Conservation (phyloP, 73 alveolate genomes). For the Symbiodinium pilosum region DNA sequence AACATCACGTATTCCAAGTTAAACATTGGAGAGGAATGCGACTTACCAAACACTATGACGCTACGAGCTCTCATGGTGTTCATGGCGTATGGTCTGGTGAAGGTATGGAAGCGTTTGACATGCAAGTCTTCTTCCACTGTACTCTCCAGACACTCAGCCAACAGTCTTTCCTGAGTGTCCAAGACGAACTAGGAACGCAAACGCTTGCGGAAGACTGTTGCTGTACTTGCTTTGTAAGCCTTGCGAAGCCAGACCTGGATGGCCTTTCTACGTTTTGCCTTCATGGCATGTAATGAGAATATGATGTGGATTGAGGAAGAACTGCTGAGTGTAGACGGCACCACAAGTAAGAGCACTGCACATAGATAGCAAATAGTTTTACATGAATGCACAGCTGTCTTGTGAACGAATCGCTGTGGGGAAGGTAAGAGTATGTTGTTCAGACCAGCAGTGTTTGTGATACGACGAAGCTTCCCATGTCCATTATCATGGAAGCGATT, state of each 20-base stretch:
- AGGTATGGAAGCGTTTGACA: constrained; percentile 16
- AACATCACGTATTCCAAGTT: constrained; percentile 2
- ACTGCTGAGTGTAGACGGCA: constrained; percentile 19
- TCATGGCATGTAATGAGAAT: constrained; percentile 31
- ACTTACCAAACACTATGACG: constrained; percentile 13
- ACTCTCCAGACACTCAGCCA: constrained; percentile 12
- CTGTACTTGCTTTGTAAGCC: background rate
- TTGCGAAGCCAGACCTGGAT: background rate
- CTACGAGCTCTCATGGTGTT: constrained; percentile 22
- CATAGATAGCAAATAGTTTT: background rate
- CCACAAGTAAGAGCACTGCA: background rate
- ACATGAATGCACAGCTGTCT: constrained; percentile 26
- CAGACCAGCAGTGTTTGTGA: background rate
- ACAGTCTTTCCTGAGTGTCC: constrained; percentile 10
- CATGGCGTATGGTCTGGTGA: constrained; percentile 16
- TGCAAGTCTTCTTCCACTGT: constrained; percentile 16
- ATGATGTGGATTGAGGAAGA: constrained; percentile 16
- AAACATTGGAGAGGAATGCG: background rate
- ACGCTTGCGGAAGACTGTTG: background rate
- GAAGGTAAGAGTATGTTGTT: constrained; percentile 29
- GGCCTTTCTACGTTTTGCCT: constrained; percentile 24
- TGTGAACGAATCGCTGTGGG: constrained; percentile 54
- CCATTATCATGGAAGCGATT: background rate
- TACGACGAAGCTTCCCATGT: constrained; percentile 28
- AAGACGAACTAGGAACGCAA: background rate